Evolutionary conservation across 257 asterid species (phyloP).

Genomic region (Leptodermis oblonga): DNA sequence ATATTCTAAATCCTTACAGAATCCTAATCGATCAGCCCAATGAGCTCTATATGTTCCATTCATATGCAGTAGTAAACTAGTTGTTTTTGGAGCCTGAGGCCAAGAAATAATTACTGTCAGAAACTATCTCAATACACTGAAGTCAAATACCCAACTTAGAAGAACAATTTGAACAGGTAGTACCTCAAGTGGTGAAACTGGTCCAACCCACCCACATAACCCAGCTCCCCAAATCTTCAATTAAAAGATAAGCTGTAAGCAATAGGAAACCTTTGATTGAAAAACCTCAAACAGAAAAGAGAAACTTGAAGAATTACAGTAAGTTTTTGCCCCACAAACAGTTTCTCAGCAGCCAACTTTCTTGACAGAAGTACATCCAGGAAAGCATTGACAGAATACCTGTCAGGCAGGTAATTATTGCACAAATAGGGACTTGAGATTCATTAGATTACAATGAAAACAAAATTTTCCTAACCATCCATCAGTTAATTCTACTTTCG

Average conservation of each 20-base stretch:
- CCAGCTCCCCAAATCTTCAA: conserved; percentile 96
- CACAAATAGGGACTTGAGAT: conserved; percentile 7
- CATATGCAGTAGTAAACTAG: conserved; percentile 59
- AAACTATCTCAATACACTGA: conserved; percentile 9
- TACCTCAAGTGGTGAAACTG: conserved; percentile 89
- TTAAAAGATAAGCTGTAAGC: conserved; percentile 61
- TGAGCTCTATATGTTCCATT: conserved; percentile 95
- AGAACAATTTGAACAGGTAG: conserved; percentile 21
- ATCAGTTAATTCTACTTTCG: conserved; percentile 78
- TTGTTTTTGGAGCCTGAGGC: conserved; percentile 56
- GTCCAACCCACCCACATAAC: conserved; percentile 80
- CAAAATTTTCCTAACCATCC: conserved; percentile 75
- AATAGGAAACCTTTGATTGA: conserved; percentile 29
- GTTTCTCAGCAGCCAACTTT: conserved; percentile 66
- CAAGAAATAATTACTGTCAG: conserved; percentile 12
- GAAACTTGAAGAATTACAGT: conserved; percentile 46
- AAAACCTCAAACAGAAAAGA: conserved; percentile 22
- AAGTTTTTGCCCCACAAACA: conserved; percentile 93
- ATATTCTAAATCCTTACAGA: conserved; percentile 52
- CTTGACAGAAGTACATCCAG: conserved; percentile 73
- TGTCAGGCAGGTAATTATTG: conserved; percentile 30
- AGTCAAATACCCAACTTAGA: conserved; percentile 9
- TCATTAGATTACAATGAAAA: background rate
- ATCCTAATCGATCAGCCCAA: conserved; percentile 95
- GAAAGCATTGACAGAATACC: conserved; percentile 74